phyloP scores from a whole-genome alignment of 2,329 filamentous ascomycete species.

The Ophiostoma angusticollis region DNA sequence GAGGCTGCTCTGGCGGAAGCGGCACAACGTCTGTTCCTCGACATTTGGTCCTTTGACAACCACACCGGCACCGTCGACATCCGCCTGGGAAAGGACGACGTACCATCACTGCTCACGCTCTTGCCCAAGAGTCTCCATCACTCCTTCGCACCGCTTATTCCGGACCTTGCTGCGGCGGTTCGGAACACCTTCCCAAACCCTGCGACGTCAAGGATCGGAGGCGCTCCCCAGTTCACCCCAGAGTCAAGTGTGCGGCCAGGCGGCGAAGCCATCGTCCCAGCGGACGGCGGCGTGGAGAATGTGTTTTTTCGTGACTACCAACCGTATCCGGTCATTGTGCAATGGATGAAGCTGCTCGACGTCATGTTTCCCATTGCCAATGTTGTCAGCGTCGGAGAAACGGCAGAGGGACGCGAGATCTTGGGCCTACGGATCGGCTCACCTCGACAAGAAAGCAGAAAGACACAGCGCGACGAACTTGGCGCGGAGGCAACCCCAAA shows the following conservation, averaged over 20 bases:
- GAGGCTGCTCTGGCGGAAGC: conserved; percentile 60
- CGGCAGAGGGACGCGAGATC: conserved; percentile 79
- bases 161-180: conserved; percentile 66
- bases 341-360: conserved; percentile 78
- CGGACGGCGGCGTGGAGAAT: conserved; percentile 40
- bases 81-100: conserved; percentile 59
- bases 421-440: conserved; percentile 62
- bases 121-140: conserved; percentile 62
- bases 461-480: neutral
- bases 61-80: conserved; percentile 65
- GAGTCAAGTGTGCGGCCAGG: conserved; percentile 8
- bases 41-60: conserved; percentile 77
- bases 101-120: conserved; percentile 65
- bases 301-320: conserved; percentile 92
- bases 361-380: conserved; percentile 66
- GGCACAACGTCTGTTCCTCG: conserved; percentile 62
- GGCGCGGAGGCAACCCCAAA: neutral
- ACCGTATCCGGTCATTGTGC: conserved; percentile 52
- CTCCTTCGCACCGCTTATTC: conserved; percentile 63
- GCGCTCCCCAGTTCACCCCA: too few relatives aligned
- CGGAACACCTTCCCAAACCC: conserved; percentile 56
- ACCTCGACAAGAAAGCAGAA: neutral
- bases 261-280: neutral
- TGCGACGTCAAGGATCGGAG: too few relatives aligned
- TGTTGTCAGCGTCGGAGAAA: conserved; percentile 74